Evolutionary conservation across 2,329 filamentous ascomycete species (phyloP), one percentile per base, ranked within the genome.

Genomic region (Neopestalotiopsis sp.): DNA sequence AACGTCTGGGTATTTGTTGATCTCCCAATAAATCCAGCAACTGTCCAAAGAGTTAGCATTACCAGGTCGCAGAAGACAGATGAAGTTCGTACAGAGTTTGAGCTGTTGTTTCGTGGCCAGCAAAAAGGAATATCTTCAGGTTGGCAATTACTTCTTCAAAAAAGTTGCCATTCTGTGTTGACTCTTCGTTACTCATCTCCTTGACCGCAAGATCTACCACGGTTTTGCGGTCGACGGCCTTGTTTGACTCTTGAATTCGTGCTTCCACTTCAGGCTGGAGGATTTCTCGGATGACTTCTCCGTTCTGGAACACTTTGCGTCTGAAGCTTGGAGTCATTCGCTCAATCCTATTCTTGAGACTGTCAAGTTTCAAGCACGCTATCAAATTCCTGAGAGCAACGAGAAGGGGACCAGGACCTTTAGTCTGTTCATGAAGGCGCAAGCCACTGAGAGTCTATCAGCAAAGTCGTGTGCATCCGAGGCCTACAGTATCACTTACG

Each of bases 21-120:
- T 12, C 34, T 71, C 70, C 28, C 70, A 70, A 5, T 70, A 61
- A 34, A 72, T 13, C 71, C 71, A 72, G 32, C 67, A 71, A 14
- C 68, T 71, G 53, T n/a, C 12, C 32, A 45, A 24, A 24, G 24
- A 5, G 14, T 66, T 38, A 66, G 45, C 14, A 28, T 24, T n/a
- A 64, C 20, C 7, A 1, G 7, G 24, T 9, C 17, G 28, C 28
- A 20, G 24, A 28, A 28, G 5, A 10, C 5, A 24, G 9, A 45
- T 38, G 12, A n/a, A n/a, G 13, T 17, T 70, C 70, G 3, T 68
- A 72, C 70, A 70, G 42, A 7, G 67, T 61, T 65, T 72, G 69
- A 1, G 67, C 67, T 20, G 70, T 72, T 20, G 70, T 71, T 14
- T 71, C 59, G 45, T 71, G 67, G 12, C 70, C 70, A 10, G 70